phyloP scores from a whole-genome alignment of 2,329 filamentous ascomycete genomes.

The Colletotrichum sp. region DNA sequence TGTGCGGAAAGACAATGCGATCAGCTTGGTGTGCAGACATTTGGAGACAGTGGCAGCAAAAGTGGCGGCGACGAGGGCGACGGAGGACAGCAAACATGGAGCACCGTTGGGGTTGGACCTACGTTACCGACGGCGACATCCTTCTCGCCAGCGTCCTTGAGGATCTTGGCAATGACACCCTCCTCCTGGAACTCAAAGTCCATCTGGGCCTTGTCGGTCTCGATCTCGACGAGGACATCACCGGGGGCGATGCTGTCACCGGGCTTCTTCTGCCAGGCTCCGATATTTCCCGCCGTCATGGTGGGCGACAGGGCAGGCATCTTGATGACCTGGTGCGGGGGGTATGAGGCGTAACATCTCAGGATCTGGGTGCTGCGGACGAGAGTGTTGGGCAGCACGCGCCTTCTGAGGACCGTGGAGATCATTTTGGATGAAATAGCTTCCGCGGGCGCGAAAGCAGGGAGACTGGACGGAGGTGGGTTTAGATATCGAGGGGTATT shows the following conservation, averaged over 20 bases:
- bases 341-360: constrained; percentile 82
- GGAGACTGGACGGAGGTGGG: not conserved
- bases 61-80: not conserved
- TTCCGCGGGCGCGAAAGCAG: constrained; percentile 16
- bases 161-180: constrained; percentile 90
- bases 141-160: constrained; percentile 93
- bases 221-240: constrained; percentile 96
- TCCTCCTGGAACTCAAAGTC: constrained; percentile 99
- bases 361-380: constrained; percentile 60
- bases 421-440: constrained; percentile 54
- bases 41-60: constrained; percentile 16
- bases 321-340: constrained; percentile 91
- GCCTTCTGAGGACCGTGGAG: constrained; percentile 68
- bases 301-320: constrained; percentile 99
- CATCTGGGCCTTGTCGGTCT: constrained; percentile 99
- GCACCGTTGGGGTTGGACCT: constrained; percentile 47
- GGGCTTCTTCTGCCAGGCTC: constrained; percentile 95
- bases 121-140: constrained; percentile 94
- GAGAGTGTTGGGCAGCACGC: constrained; percentile 58
- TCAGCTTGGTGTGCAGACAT: not conserved
- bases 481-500: not conserved
- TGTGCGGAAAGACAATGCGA: constrained; percentile 41
- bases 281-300: constrained; percentile 97
- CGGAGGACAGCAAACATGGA: not conserved
- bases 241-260: constrained; percentile 88